Base-by-base conservation (phyloP, 2,329 filamentous ascomycete genomes). In the Bimuria novae-zelandiae region DNA sequence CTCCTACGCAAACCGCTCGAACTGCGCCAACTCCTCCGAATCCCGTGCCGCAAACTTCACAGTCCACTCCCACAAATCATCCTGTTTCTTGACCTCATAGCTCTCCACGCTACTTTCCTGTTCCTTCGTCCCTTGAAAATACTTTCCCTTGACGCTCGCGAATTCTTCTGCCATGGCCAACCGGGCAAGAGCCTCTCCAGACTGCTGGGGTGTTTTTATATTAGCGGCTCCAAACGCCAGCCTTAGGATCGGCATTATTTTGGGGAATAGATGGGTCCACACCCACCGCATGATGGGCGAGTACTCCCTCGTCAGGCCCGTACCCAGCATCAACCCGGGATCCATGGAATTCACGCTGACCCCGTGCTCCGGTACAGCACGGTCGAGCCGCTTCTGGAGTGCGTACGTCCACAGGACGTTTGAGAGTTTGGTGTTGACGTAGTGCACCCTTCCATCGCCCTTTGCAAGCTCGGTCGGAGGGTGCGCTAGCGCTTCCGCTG, bases 401-500 rank as follows among this genome's bases (percentile, higher is more conserved):
- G 48, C 48, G 14, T 43, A 33, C 14, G 30, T 69, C 75, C 78
- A 83, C 16, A 82, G 52, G 0, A 82, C 55, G 62, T 82, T 82
- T 21, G 65, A 70, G 2, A 82, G 68, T 67, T 83, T 82, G 51
- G 68, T 74, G 7, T 68, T 78, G 1, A 74, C 41, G 54, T 82
- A 82, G 19, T 74, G 74, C 52, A 76, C 70, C 2, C 70, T 65
- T 0, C 65, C 58, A 0, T 61, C 54, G 22, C 61, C 65, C 5
- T 63, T 62, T 7, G 61, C 62, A 4, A 61, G 56, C 3, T 43
- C 1, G 60, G 37, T 0, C 59, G n/a, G 61, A 1, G 79, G 78
- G 48, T 76, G 72, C 0, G 80, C 80, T 1, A 82, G 64, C 22
- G 78, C 71, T 54, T 79, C 77, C 3, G 76, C 77, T 2, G 67